Evolutionary conservation across 345 rosid species (phyloP).

Genomic region (Carallia pectinifolia): DNA sequence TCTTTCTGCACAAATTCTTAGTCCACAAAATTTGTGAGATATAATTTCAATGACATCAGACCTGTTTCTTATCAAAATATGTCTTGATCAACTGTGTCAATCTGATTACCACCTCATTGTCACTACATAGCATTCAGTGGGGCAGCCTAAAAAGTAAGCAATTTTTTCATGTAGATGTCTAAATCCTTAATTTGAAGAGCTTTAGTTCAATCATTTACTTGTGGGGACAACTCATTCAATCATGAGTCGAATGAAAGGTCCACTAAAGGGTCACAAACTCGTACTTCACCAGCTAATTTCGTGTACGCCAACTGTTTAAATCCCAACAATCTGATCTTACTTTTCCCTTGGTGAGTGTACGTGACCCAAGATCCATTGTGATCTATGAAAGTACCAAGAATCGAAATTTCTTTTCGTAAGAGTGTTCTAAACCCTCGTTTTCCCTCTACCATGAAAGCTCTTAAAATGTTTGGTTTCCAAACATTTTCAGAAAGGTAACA

Average conservation of each 20-base stretch:
- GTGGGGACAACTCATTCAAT: conserved; percentile 29
- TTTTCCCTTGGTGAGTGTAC: not conserved
- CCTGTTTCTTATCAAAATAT: conserved; percentile 11
- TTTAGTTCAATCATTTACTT: conserved; percentile 14
- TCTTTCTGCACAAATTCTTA: too few relatives aligned
- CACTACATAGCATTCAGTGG: conserved; percentile 13
- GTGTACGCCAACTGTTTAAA: conserved; percentile 4
- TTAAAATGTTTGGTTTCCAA: too few relatives aligned
- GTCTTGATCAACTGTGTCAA: conserved; percentile 18
- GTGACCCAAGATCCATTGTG: conserved; percentile 14
- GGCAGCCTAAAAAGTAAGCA: conserved; percentile 21
- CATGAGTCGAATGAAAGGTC: conserved; percentile 28
- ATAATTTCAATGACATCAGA: conserved; percentile 14
- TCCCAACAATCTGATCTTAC: conserved; percentile 10
- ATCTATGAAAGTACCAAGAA: not conserved
- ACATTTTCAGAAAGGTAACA: too few relatives aligned
- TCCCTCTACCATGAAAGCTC: too few relatives aligned
- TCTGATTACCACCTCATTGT: conserved; percentile 19
- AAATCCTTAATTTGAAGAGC: too few relatives aligned
- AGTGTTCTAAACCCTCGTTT: too few relatives aligned
- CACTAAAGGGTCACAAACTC: conserved; percentile 11
- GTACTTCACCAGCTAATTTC: conserved; percentile 9
- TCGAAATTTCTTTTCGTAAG: too few relatives aligned
- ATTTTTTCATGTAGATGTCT: too few relatives aligned
- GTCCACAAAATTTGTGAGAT: not conserved